These are phyloP conservation scores for Euphrasia arctica DNA, from an alignment of 305 asterid species.

Conservation along the genomic window DNA sequence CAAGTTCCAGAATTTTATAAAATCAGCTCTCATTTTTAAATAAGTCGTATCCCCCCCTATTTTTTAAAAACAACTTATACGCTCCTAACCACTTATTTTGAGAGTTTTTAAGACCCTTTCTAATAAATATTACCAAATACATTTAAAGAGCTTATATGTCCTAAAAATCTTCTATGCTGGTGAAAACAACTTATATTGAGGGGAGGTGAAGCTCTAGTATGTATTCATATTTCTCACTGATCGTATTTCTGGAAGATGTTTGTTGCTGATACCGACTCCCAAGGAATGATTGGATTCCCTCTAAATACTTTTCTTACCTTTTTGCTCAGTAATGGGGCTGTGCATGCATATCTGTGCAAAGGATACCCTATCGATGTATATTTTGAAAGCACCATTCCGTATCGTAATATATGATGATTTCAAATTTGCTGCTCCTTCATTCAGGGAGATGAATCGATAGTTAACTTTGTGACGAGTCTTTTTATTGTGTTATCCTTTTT, in stretches of 20 bases:
- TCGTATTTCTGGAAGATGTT: slow-evolving; percentile 15
- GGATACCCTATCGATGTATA: slow-evolving; percentile 4
- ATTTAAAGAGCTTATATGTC: background rate
- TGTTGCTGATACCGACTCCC: slow-evolving; percentile 21
- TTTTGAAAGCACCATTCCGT: slow-evolving; percentile 9
- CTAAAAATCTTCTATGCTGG: background rate
- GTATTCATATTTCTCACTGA: slow-evolving; percentile 3
- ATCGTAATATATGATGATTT: slow-evolving; percentile 13
- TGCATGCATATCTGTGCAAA: background rate
- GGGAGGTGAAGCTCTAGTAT: background rate
- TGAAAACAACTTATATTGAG: background rate
- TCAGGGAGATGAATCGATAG: slow-evolving; percentile 19
- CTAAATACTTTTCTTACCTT: slow-evolving; percentile 17
- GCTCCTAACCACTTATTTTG: background rate
- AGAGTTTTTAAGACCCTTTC: background rate
- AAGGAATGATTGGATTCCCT: slow-evolving; percentile 3
- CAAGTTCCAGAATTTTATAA: background rate
- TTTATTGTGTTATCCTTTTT: slow-evolving; percentile 5
- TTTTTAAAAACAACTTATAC: too few species aligned
- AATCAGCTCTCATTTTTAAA: too few species aligned
- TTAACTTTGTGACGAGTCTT: slow-evolving; percentile 16
- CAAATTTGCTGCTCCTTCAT: slow-evolving; percentile 23
- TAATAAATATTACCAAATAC: too few species aligned
- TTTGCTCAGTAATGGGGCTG: slow-evolving; percentile 1
- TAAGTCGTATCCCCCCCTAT: too few species aligned